Evolutionary conservation across 441 rosid species (phyloP), one percentile per base, ranked within the genome.

Genomic region (Omphalea diandra): DNA sequence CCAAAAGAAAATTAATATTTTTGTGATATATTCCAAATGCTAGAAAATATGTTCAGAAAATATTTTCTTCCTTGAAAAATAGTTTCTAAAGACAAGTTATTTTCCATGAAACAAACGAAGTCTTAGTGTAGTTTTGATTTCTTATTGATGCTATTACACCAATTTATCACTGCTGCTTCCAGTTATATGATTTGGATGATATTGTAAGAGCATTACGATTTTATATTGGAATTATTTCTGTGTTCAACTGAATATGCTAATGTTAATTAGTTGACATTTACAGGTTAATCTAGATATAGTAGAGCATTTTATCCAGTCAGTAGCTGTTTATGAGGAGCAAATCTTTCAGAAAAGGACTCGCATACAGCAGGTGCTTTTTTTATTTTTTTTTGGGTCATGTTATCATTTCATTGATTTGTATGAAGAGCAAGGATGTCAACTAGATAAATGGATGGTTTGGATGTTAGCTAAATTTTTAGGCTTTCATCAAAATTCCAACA

Each of bases 261-360:
- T 69, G 35, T n/a, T n/a, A n/a, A n/a, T 46, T 50, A 46, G n/a
- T 73, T 68, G 61, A 44, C 27, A 18, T 66, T 29, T 65, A 4
- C 85, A 95, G 97, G 97, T 89, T 63, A 69, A 80, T 68, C 79
- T 96, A 71, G 89, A 90, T 69, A 88, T 88, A 77, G 94, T 96
- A 52, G 97, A 90, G 78, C 89, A 88, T 81, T 93, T 91, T 76
- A 84, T 96, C 74, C 96, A 91, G 80, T 78, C 91, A 72, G 88
- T 93, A 60, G 88, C 98, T 77, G 86, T 83, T 55, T 65, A 83
- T 75, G 99, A 96, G 83, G 98, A 85, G 71, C 94, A 91, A 81
- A 96, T 96, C 55, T 93, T 95, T 81, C 97, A 96, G 85, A 96
- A 93, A 77, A 89, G 99, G 76, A 68, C 89, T 65, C 97, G 96